These are phyloP conservation scores for Amaranthus cruentus DNA, from an alignment of 148 eudicot genomes.

Conservation along the genomic window DNA sequence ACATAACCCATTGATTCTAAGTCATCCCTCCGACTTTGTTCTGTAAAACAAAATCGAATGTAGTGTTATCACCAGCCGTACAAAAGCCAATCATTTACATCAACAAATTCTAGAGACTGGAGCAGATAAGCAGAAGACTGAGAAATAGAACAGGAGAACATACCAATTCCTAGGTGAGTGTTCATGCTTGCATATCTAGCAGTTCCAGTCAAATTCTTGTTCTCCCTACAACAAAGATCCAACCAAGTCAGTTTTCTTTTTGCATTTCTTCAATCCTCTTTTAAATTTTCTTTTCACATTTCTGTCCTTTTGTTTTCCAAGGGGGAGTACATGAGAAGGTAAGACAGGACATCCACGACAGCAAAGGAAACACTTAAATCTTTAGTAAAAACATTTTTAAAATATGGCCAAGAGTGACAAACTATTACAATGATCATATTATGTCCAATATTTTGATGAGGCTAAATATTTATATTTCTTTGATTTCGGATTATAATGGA, in stretches of 20 bases:
- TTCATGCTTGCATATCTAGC: conserved; percentile 91
- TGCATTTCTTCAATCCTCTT: no score
- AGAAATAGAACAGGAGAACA: not conserved
- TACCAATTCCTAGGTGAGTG: conserved; percentile 87
- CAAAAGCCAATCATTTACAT: not conserved
- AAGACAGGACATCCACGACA: no score
- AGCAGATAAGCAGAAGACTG: not conserved
- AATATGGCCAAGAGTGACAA: no score
- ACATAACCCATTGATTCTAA: conserved; percentile 83
- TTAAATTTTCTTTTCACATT: no score
- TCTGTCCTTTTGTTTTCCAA: no score
- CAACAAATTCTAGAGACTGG: not conserved
- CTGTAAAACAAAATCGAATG: conserved; percentile 30
- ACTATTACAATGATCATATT: no score
- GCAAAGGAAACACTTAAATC: no score
- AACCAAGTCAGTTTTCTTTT: not conserved
- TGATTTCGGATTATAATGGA: no score
- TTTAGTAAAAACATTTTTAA: no score
- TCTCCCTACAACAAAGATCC: conserved; percentile 48
- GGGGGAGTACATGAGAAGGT: no score
- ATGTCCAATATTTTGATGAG: no score
- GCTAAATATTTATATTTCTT: no score
- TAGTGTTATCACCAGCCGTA: conserved; percentile 18
- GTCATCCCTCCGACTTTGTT: conserved; percentile 92
- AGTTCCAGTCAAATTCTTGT: conserved; percentile 83